Evolutionary conservation across 1,284 basidiomycete genomes (phyloP).

Genomic region (Heliocybe sulcata): DNA sequence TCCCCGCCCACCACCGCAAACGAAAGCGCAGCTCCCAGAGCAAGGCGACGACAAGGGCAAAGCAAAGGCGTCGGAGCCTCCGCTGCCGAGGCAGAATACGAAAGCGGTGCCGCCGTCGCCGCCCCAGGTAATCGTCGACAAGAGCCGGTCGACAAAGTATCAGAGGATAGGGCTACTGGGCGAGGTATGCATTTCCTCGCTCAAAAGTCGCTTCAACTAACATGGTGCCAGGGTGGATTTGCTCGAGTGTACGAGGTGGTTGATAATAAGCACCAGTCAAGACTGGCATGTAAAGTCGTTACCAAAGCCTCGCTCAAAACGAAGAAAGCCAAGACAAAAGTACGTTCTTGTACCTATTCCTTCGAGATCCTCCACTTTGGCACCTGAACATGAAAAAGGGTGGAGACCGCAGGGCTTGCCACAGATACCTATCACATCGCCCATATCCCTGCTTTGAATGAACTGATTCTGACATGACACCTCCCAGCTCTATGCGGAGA

Average conservation of each 20-base stretch:
- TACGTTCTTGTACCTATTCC: too few species aligned
- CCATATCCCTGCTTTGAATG: not conserved
- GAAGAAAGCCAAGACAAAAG: conserved; percentile 92
- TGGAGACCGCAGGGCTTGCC: too few species aligned
- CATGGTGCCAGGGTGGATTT: conserved; percentile 67
- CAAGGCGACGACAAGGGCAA: not conserved
- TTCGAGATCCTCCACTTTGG: too few species aligned
- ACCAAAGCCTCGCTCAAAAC: conserved; percentile 79
- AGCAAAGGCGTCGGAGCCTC: conserved; percentile 26
- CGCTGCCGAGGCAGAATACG: conserved; percentile 70
- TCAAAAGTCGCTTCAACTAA: conserved; percentile 6
- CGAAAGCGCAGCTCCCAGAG: conserved; percentile 13
- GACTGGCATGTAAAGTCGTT: conserved; percentile 86
- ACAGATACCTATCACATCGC: too few species aligned
- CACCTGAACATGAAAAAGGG: too few species aligned
- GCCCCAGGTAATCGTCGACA: conserved; percentile 71
- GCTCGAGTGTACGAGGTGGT: conserved; percentile 87
- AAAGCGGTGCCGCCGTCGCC: conserved; percentile 80
- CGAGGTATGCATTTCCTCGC: conserved; percentile 59
- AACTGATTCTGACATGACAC: not conserved
- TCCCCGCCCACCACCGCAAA: conserved; percentile 6
- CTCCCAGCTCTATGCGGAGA: conserved; percentile 88
- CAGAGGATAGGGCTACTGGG: conserved; percentile 76
- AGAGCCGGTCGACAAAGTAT: conserved; percentile 48
- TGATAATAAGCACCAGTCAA: conserved; percentile 45